These are phyloP conservation scores for Diaporthe helianthi DNA, from an alignment of 2,329 filamentous ascomycete genomes.

Conservation along the genomic window DNA sequence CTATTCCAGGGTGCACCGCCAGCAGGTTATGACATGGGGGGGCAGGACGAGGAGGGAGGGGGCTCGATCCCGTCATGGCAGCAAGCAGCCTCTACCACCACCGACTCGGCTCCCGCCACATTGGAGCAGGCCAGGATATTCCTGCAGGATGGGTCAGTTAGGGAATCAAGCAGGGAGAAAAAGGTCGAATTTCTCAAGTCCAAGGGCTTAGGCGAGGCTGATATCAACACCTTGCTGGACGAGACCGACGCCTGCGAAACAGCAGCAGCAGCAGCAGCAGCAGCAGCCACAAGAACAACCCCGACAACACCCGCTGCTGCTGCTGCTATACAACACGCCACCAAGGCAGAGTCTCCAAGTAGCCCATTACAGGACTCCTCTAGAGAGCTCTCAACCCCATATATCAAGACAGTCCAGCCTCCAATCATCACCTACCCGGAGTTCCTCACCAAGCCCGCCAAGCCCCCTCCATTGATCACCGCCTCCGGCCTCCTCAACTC, in stretches of 20 bases:
- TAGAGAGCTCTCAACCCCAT: conserved; percentile 36
- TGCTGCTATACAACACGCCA: conserved; percentile 1
- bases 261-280: conserved; percentile 18
- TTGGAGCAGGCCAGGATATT: conserved; percentile 77
- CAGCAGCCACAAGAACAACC: not conserved
- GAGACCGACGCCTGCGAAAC: conserved; percentile 33
- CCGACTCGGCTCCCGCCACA: conserved; percentile 39
- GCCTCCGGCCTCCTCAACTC: conserved; percentile 64
- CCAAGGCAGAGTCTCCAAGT: not conserved
- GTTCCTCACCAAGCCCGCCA: conserved; percentile 65
- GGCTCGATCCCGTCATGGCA: conserved; percentile 37
- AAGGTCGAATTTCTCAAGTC: conserved; percentile 79
- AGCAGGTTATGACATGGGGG: conserved; percentile 36
- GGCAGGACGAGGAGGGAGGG: conserved; percentile 33
- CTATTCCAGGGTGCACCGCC: not conserved
- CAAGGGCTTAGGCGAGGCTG: conserved; percentile 73
- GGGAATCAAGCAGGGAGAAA: conserved; percentile 70
- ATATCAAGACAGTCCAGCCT: conserved; percentile 50
- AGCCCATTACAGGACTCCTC: conserved; percentile 14
- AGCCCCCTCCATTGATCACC: conserved; percentile 68
- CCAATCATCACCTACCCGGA: conserved; percentile 76
- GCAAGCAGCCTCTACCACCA: conserved; percentile 29
- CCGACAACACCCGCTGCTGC: not conserved
- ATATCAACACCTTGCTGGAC: conserved; percentile 72
- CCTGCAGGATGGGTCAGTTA: conserved; percentile 76